A percentile compares a stretch with the other conserved stretches of the same genome.
phyloP scores from a whole-genome alignment of 805 yeast species.

The Ogataea haglerorum region DNA sequence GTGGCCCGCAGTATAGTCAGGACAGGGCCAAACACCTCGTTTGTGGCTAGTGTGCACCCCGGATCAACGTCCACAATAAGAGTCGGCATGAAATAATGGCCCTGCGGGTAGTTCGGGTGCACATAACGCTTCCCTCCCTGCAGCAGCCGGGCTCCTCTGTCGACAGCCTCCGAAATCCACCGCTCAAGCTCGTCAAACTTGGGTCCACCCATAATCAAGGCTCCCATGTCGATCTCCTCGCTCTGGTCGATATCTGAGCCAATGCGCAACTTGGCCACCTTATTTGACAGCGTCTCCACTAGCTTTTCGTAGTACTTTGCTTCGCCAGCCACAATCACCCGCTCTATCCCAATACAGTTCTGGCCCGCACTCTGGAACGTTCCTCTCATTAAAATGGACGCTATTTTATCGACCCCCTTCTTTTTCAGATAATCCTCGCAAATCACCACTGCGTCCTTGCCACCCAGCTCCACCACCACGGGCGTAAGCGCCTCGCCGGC shows the following conservation, averaged over 20 bases:
- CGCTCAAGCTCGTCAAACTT: slow-evolving; percentile 67
- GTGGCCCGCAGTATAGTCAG: slow-evolving; percentile 74
- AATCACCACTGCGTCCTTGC: slow-evolving; percentile 88
- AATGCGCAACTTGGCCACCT: slow-evolving; percentile 62
- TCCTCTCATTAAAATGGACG: slow-evolving; percentile 89
- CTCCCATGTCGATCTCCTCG: slow-evolving; percentile 94
- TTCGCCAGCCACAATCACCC: slow-evolving; percentile 75
- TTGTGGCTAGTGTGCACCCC: slow-evolving; percentile 74
- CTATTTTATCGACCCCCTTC: slow-evolving; percentile 43
- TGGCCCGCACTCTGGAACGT: slow-evolving; percentile 97
- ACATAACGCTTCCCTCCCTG: slow-evolving; percentile 76
- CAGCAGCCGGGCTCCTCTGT: slow-evolving; percentile 74
- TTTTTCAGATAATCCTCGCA: slow-evolving; percentile 71
- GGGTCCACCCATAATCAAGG: slow-evolving; percentile 73
- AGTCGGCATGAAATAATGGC: slow-evolving; percentile 92
- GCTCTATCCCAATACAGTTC: slow-evolving; percentile 95
- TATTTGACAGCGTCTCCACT: slow-evolving; percentile 49
- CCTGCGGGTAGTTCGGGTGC: slow-evolving; percentile 94
- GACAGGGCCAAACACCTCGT: slow-evolving; percentile 95
- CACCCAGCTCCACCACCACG: slow-evolving; percentile 93
- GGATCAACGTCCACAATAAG: slow-evolving; percentile 76
- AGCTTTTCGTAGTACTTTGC: slow-evolving; percentile 58
- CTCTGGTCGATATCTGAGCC: slow-evolving; percentile 93
- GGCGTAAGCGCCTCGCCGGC: slow-evolving; percentile 91
- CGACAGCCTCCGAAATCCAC: slow-evolving; percentile 69